Evolutionary conservation across 345 rosid genomes (phyloP), one percentile per base, ranked within the genome.

Genomic region (Populus deltoides): DNA sequence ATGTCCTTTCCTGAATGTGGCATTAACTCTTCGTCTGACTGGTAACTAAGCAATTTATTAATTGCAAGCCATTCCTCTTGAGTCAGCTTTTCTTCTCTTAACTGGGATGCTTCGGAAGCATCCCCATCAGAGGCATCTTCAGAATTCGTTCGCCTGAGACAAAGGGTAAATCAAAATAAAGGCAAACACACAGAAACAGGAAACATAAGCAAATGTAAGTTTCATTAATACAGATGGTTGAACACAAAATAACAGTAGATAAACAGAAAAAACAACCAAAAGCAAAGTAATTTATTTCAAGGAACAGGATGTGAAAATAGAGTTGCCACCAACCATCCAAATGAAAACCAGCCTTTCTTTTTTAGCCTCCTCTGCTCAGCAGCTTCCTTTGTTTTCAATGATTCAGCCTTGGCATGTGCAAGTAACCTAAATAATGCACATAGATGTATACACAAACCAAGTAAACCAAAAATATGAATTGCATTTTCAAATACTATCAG

Each of bases 331-430:
- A 81, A 96, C 98, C 98, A 91, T 74, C 86, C 79, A 77, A 92
- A 88, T n/a, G 97, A 89, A 82, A 92, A 93, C 99, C 99, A 96
- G 78, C 94, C 87, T 73, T 85, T 89, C 86, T 91, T 92, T 81
- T 89, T 86, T 79, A 88, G 88, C 87, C 85, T 88, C 82, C 89
- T 90, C 82, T 84, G 92, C 82, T 92, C 95, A 74, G 99, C 99
- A 75, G 92, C 99, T 86, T 93, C 98, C 87, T 92, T 96, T 18
- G 91, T 88, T 82, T 86, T 92, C 59, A 91, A 95, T 75, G 97
- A 90, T 89, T 96, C 98, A 88, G 90, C 91, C 90, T 93, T 96
- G 61, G 97, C 99, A 91, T 96, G 99, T 70, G 98, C 99, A 83
- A 96, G 98, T 80, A 96, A 89, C 97, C 99, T 96, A 83, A 67